phyloP scores from a whole-genome alignment of 176 grass and related monocot species.

The Carex kokanica region DNA sequence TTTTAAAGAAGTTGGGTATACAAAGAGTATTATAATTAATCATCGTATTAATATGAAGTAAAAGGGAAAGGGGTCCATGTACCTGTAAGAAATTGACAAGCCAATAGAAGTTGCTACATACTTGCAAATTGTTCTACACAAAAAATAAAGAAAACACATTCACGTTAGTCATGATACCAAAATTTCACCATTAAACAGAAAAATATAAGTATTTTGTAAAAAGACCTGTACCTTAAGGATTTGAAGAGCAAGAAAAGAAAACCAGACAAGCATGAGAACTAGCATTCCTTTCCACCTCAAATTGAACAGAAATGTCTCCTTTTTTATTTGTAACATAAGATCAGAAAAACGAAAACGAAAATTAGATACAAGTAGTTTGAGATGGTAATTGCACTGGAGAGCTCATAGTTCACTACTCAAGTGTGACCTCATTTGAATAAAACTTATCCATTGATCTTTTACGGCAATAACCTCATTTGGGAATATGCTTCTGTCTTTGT shows the following conservation, averaged over 20 bases:
- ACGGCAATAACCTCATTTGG: not conserved
- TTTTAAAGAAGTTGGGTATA: not conserved
- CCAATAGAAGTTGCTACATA: slow-evolving; percentile 88
- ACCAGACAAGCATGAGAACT: slow-evolving; percentile 66
- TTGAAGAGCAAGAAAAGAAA: slow-evolving; percentile 68
- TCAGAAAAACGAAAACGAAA: not conserved
- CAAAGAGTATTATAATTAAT: not conserved
- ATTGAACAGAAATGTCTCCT: slow-evolving; percentile 80
- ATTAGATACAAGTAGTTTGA: not conserved
- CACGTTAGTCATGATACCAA: not conserved
- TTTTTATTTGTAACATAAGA: not conserved
- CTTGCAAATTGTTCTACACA: slow-evolving; percentile 58
- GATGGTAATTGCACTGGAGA: slow-evolving; percentile 9
- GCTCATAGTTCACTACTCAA: not conserved
- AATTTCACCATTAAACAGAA: not conserved
- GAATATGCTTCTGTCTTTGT: not conserved
- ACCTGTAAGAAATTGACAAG: slow-evolving; percentile 78
- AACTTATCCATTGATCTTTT: not conserved
- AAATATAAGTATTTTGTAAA: not conserved
- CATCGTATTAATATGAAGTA: not conserved
- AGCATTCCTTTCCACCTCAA: slow-evolving; percentile 80
- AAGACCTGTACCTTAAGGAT: slow-evolving; percentile 55
- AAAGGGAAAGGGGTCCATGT: not conserved
- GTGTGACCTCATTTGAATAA: not conserved
- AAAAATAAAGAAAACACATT: not conserved